Evolutionary conservation across 164 flowering plant genomes (phyloP).

Genomic region (Umbellularia californica): DNA sequence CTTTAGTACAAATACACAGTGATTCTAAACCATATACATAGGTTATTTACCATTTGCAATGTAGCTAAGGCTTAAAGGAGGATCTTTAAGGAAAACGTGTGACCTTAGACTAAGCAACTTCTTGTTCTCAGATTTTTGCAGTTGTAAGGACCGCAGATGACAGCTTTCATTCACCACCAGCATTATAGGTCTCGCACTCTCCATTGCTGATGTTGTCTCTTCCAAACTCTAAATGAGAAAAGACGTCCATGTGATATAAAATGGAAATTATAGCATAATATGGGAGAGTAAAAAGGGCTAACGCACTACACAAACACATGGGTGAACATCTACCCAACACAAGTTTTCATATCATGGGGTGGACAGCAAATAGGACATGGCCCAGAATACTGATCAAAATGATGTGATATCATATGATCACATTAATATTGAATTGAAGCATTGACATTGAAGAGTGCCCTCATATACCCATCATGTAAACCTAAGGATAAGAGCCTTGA

Average conservation of each 20-base stretch:
- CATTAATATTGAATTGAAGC: background rate
- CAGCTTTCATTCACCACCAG: constrained; percentile 58
- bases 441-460: background rate
- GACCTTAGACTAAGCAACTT: constrained; percentile 39
- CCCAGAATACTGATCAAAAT: background rate
- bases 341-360: background rate
- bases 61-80: constrained; percentile 13
- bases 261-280: too few species aligned
- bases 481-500: background rate
- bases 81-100: constrained; percentile 44
- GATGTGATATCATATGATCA: background rate
- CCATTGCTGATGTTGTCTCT: constrained; percentile 63
- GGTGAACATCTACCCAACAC: background rate
- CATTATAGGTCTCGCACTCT: constrained; percentile 48
- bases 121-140: constrained; percentile 16
- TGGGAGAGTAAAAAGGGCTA: background rate
- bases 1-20: background rate
- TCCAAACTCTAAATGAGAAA: constrained; percentile 46
- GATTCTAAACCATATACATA: background rate
- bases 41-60: constrained; percentile 23
- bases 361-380: background rate
- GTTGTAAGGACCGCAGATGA: constrained; percentile 37
- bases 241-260: background rate
- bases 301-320: background rate
- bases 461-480: too few species aligned